Evolutionary conservation across 306 rosid genomes (phyloP).

Genomic region (Castanospermum australe): DNA sequence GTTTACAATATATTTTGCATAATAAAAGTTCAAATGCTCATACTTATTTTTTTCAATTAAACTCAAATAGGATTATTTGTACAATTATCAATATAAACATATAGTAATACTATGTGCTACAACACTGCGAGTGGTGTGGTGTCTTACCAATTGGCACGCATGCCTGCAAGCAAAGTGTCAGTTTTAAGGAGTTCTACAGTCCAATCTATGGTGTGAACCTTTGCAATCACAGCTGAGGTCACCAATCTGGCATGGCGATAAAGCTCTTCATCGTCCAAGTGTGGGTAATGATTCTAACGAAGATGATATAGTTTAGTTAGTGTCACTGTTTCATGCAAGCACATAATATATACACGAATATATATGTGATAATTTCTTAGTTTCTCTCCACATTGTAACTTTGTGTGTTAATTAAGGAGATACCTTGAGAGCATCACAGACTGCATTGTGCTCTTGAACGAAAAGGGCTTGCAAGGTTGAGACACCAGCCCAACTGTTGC

Average conservation of each 20-base stretch:
- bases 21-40: too few species aligned
- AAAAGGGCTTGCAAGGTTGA: constrained; percentile 61
- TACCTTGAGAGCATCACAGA: constrained; percentile 64
- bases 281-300: constrained; percentile 32
- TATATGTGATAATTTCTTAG: too few species aligned
- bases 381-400: too few species aligned
- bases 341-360: not conserved
- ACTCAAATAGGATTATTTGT: too few species aligned
- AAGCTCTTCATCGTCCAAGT: constrained; percentile 46
- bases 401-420: not conserved
- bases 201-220: constrained; percentile 71
- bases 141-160: constrained; percentile 58
- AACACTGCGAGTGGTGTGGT: not conserved
- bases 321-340: not conserved
- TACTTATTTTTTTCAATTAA: too few species aligned
- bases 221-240: constrained; percentile 66
- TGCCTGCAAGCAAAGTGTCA: constrained; percentile 56
- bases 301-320: not conserved
- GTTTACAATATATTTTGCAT: too few species aligned
- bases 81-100: not conserved
- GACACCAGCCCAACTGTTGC: constrained; percentile 68
- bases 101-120: not conserved
- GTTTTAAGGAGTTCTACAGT: constrained; percentile 71
- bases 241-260: constrained; percentile 63
- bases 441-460: constrained; percentile 52